Conservation (phyloP, 129 eudicot species). For the Pulicaria dysenterica region DNA sequence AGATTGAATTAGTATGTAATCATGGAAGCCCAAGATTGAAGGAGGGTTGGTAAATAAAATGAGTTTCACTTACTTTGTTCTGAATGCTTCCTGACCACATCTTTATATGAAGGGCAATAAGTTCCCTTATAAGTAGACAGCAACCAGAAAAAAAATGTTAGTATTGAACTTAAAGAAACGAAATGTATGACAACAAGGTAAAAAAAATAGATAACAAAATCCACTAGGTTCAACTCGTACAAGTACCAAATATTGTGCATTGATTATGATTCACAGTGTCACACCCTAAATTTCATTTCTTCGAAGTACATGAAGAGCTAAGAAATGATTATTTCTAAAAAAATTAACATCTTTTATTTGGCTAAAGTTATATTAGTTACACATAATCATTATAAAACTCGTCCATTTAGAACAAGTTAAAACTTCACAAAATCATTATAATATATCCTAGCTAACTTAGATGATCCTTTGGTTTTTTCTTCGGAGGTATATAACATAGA, state of each 20-base stretch:
- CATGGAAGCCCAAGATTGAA: neutral
- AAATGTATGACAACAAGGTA: slow-evolving; percentile 12
- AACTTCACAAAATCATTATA: neutral
- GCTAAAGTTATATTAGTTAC: neutral
- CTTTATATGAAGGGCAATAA: slow-evolving; percentile 39
- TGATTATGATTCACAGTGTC: neutral
- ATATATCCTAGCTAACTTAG: neutral
- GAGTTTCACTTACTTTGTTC: slow-evolving; percentile 42
- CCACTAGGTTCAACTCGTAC: neutral
- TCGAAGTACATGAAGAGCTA: neutral
- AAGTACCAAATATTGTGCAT: neutral
- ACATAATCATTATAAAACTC: neutral
- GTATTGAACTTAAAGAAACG: slow-evolving; percentile 16
- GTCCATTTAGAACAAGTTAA: neutral
- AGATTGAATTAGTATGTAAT: neutral
- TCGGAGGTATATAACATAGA: neutral
- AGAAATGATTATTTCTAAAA: slow-evolving; percentile 3
- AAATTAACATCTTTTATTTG: neutral
- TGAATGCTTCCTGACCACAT: slow-evolving; percentile 23
- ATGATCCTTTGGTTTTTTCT: neutral
- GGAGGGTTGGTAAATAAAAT: neutral
- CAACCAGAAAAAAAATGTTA: neutral
- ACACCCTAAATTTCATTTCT: slow-evolving; percentile 6
- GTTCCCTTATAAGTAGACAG: slow-evolving; percentile 38
- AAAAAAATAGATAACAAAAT: slow-evolving; percentile 2